Base-by-base conservation (phyloP, 768 basidiomycete genomes). In the Auricularia sp. region DNA sequence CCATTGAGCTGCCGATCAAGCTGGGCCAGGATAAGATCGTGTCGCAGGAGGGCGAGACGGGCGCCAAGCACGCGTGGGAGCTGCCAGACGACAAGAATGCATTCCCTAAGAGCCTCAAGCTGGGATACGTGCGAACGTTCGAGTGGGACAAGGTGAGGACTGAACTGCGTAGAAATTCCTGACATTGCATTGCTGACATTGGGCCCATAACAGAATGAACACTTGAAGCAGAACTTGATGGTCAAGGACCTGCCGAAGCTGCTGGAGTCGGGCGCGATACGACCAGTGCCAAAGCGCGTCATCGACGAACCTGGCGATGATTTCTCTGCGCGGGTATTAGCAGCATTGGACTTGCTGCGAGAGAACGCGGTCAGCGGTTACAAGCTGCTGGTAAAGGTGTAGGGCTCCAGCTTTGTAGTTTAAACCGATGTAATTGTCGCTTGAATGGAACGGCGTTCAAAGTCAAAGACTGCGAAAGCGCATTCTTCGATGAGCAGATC, bases 291-390 rank as follows among this genome's bases (percentile, higher is more conserved):
- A 1, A 72, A 81, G 11, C 73, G 73, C 11, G 67, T 83, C 35
- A 44, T 82, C 45, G 77, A 81, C 61, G 68, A 81, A 18, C 44
- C 44, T 45, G 10, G 11, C 11, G 82, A 80, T 1, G 68, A 73
- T 10, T 71, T 83, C 62, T 74, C 76, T 62, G 77, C 80, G 35
- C 74, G 82, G 35, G 77, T 79, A 1, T 73, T 70, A 14, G 68
- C 65, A 21, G 83, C 80, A 0, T 68, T 83, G 47, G 77, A 81
- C 61, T 67, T 83, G 44, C 65, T 83, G 51, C 76, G 81, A 61
- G 74, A 78, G 36, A 81, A 81, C 66, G 76, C 79, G 70, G 70
- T 82, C 58, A 81, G 78, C 45, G 82, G 82, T 34, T 80, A 82
- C 71, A 84, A 83, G 65, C 75, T 81, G 1, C 70, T 83, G 1